A percentile compares a stretch with the other conserved stretches of the same genome.
These are phyloP conservation scores for Aureobasidium sp. DNA, from an alignment of 2,329 filamentous ascomycete genomes.

Conservation along the genomic window DNA sequence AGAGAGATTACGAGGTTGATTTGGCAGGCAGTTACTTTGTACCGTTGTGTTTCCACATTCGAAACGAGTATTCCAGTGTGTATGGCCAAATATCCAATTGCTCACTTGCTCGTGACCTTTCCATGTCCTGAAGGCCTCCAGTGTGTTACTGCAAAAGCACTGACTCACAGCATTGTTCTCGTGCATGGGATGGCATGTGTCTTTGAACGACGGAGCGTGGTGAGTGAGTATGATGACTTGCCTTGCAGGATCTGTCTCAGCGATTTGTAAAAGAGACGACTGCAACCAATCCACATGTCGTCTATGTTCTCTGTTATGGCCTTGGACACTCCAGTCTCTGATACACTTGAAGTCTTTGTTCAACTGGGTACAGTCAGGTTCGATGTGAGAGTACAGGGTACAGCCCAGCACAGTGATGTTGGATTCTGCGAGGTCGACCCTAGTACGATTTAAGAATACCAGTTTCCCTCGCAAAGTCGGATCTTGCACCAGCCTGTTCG, in stretches of 20 bases:
- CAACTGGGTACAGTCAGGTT: constrained; percentile 27
- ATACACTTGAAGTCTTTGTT: constrained; percentile 47
- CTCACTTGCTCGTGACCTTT: constrained; percentile 14
- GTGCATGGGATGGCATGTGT: constrained; percentile 42
- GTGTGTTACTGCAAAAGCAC: constrained; percentile 46
- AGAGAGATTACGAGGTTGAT: constrained; percentile 21
- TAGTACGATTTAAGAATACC: constrained; percentile 32
- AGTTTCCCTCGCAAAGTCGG: constrained; percentile 31
- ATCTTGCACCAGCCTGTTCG: constrained; percentile 33
- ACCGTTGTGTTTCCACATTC: constrained; percentile 25
- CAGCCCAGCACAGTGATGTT: constrained; percentile 46
- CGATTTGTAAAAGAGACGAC: constrained; percentile 27
- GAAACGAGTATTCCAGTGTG: constrained; percentile 35
- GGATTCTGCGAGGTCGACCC: constrained; percentile 32
- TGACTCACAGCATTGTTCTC: constrained; percentile 36
- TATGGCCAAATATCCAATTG: constrained; percentile 42
- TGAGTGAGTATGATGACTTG: constrained; percentile 42
- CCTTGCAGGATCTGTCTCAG: constrained; percentile 9
- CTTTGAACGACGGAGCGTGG: constrained; percentile 45
- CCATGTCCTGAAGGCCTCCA: constrained; percentile 16
- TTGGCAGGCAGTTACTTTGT: constrained; percentile 28
- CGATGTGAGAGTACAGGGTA: constrained; percentile 47
- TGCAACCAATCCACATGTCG: constrained; percentile 44
- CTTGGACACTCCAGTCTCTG: constrained; percentile 40
- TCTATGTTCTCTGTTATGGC: constrained; percentile 41